phyloP scores from a whole-genome alignment of 345 rosid genomes.

The Salix koriyanagi region DNA sequence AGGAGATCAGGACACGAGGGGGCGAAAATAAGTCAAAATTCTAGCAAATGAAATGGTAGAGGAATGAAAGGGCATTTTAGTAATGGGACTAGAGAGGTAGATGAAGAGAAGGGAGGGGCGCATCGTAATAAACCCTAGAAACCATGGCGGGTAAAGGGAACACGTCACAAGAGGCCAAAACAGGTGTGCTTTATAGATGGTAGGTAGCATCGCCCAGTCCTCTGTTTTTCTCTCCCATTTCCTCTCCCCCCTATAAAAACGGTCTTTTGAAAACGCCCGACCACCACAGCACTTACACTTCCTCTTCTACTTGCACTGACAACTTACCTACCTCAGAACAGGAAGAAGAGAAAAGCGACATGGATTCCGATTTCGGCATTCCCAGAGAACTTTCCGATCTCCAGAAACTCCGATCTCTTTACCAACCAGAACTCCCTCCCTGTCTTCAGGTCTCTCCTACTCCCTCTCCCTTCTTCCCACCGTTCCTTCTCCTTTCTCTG shows the following conservation, averaged over 20 bases:
- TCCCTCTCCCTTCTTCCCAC: background rate
- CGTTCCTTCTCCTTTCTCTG: background rate
- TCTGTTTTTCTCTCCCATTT: background rate
- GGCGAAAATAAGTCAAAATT: no score
- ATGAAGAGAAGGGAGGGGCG: background rate
- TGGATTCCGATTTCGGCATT: conserved; percentile 97
- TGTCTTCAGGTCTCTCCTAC: conserved; percentile 66
- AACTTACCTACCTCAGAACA: background rate
- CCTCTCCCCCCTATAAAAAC: conserved; percentile 10
- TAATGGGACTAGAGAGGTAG: background rate
- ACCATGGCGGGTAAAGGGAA: background rate
- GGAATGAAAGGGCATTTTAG: background rate
- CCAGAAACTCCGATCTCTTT: conserved; percentile 73
- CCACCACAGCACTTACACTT: background rate
- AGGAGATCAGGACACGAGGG: no score
- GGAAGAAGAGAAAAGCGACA: conserved; percentile 10
- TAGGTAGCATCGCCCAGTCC: conserved; percentile 10
- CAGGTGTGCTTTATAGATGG: background rate
- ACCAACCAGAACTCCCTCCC: conserved; percentile 85
- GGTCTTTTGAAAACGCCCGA: background rate
- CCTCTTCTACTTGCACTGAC: no score
- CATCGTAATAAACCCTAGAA: conserved; percentile 7
- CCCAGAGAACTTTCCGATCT: conserved; percentile 89
- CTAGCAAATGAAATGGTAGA: background rate
- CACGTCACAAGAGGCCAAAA: background rate